Evolutionary conservation across 192 early-diverging fungal genomes (phyloP).

Genomic region (Gorgonomyces haynaldii): DNA sequence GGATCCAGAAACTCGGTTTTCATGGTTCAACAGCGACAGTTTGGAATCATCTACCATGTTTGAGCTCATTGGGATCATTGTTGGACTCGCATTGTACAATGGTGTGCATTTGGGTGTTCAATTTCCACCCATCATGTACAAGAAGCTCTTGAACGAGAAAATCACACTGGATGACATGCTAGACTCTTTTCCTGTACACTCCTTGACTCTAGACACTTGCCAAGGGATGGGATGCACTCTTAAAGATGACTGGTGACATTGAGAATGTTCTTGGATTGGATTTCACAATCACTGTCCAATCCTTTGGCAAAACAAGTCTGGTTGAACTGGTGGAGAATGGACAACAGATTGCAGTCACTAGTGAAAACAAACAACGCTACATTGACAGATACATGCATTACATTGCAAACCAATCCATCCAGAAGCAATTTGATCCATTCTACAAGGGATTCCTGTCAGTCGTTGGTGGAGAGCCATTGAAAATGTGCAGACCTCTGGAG

Average conservation of each 20-base stretch:
- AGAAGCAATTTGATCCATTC: constrained; percentile 38
- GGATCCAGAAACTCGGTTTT: constrained; percentile 47
- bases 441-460: constrained; percentile 35
- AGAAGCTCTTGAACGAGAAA: constrained; percentile 50
- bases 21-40: constrained; percentile 65
- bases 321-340: constrained; percentile 34
- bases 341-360: constrained; percentile 36
- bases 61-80: constrained; percentile 76
- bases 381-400: constrained; percentile 42
- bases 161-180: constrained; percentile 37
- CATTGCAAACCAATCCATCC: constrained; percentile 18
- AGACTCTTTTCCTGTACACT: constrained; percentile 47
- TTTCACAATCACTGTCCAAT: constrained; percentile 69
- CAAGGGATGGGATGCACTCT: constrained; percentile 63
- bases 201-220: constrained; percentile 39
- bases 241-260: too few relatives aligned
- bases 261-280: constrained; percentile 70
- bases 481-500: constrained; percentile 56
- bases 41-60: constrained; percentile 47
- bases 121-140: constrained; percentile 64
- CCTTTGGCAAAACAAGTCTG: constrained; percentile 36
- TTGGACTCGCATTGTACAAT: constrained; percentile 88
- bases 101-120: constrained; percentile 63
- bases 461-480: constrained; percentile 37
- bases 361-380: constrained; percentile 37